Conservation (phyloP, 148 eudicot genomes). For the Arbutus unedo region DNA sequence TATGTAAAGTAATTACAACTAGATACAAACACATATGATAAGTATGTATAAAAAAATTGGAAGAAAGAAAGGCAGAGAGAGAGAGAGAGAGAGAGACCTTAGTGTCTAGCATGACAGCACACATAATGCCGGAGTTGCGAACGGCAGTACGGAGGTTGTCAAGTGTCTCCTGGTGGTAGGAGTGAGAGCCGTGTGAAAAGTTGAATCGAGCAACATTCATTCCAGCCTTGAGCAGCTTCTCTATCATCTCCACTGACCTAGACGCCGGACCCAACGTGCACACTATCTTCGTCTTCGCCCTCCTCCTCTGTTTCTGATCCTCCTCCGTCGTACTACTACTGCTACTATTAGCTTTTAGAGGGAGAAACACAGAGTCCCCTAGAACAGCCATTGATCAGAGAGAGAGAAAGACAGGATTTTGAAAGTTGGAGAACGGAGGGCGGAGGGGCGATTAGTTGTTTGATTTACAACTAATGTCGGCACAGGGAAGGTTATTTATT, state of each 20-base stretch:
- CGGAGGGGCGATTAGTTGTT: background rate
- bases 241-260: slow-evolving; percentile 24
- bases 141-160: slow-evolving; percentile 15
- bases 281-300: slow-evolving; percentile 27
- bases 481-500: background rate
- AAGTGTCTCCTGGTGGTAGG: slow-evolving; percentile 23
- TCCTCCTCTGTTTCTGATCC: background rate
- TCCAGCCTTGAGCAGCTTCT: slow-evolving; percentile 18
- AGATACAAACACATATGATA: too few species aligned
- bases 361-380: background rate
- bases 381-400: background rate
- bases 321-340: background rate
- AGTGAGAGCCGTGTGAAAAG: slow-evolving; percentile 21
- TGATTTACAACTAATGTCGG: background rate
- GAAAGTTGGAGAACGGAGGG: background rate
- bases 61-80: background rate
- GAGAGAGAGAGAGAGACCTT: slow-evolving; percentile 14
- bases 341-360: background rate
- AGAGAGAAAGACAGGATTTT: background rate
- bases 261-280: slow-evolving; percentile 23
- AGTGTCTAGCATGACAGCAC: slow-evolving; percentile 23
- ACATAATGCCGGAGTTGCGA: slow-evolving; percentile 3
- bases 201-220: slow-evolving; percentile 25
- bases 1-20: too few species aligned
- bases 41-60: background rate